Evolutionary conservation across 1,284 basidiomycete genomes (phyloP).

Genomic region (Fereydounia khargensis): DNA sequence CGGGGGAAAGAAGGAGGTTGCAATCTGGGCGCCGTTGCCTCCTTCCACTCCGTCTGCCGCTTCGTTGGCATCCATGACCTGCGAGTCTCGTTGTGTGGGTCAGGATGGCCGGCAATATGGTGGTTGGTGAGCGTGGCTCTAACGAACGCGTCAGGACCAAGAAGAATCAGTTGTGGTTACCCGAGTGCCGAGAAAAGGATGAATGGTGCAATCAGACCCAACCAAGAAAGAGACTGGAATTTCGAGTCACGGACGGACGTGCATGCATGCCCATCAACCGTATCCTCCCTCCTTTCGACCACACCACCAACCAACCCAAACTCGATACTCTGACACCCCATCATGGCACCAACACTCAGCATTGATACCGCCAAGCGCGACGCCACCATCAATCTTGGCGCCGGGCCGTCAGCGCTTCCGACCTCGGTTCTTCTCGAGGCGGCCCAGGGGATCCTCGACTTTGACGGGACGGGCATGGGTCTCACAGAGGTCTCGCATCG

Average conservation of each 20-base stretch:
- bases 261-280: too few species aligned
- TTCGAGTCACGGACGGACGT: constrained; percentile 5
- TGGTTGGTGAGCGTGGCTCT: too few species aligned
- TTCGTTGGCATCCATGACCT: too few species aligned
- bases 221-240: too few species aligned
- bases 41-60: too few species aligned
- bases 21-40: constrained; percentile 11
- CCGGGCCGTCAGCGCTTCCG: constrained; percentile 52
- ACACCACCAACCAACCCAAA: background rate
- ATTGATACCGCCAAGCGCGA: constrained; percentile 33
- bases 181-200: too few species aligned
- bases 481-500: constrained; percentile 55
- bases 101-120: too few species aligned
- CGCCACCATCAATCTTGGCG: constrained; percentile 53
- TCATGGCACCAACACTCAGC: constrained; percentile 6
- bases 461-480: constrained; percentile 49
- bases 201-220: too few species aligned
- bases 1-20: constrained; percentile 47
- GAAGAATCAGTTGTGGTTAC: too few species aligned
- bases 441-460: constrained; percentile 51
- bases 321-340: background rate
- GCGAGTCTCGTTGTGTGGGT: too few species aligned
- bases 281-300: too few species aligned
- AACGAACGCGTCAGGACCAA: too few species aligned
- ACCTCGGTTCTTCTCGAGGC: constrained; percentile 52